Base-by-base conservation (phyloP, 306 rosid genomes). In the Rosa rugosa region DNA sequence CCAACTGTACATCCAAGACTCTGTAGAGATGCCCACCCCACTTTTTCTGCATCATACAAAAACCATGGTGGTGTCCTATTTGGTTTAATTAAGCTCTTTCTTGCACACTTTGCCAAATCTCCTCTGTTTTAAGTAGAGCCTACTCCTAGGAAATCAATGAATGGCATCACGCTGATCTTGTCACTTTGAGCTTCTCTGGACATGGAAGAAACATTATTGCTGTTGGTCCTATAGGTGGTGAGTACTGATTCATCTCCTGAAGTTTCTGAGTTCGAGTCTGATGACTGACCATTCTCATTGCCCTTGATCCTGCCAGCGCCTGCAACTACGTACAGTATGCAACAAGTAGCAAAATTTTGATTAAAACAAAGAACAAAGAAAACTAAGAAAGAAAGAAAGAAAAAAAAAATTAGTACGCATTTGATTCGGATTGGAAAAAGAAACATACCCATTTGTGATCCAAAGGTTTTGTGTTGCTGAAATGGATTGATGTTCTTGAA, bases 71-170 rank as follows among this genome's bases (percentile, higher is more conserved):
- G 45, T 18, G 49, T 36, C 6, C 69, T 75, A 8, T 25, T 12
- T 42, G 25, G 22, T 20, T 56, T 56, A 12, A 50, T 56, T 56
- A 12, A 50, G 25, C 47, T 67, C 41, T 49, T 80, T 65, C 73
- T 45, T 69, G 78, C 44, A 25, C 82, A 66, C 11, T 44, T 54
- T 40, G 71, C 49, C 69, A 73, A 23, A 74, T 8, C 3, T 40
- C 12, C 12, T 67, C 18, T 17, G 5, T 20, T 46, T 80, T 80
- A 88, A 38, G 66, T 8, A 80, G 90, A 91, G 82, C 98, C 97
- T 12, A 94, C 91, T 77, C 97, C 98, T 79, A 94, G 98, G 80
- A 94, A 94, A 88, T 94, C 98, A 83, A 94, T 92, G 90, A 89
- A 94, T 75, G 83, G 47, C 83, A 82, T 69, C 46, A 16, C 6